A percentile compares a stretch with the other conserved stretches of the same genome.
These are phyloP conservation scores for Penicillium egyptiacum DNA, from an alignment of 495 filamentous ascomycete genomes.

Conservation along the genomic window DNA sequence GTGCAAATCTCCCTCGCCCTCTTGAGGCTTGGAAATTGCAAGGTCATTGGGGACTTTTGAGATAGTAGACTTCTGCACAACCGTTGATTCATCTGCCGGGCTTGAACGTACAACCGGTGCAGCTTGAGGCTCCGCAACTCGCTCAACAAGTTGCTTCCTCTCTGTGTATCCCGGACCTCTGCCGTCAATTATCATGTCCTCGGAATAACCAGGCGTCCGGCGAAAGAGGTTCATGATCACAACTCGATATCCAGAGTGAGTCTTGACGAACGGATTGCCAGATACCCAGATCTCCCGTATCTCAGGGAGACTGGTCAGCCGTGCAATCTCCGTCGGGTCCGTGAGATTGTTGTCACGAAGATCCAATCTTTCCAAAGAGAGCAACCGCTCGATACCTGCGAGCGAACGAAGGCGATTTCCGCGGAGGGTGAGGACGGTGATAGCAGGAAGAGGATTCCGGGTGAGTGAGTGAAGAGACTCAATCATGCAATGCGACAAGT, in stretches of 20 bases:
- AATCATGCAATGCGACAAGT: constrained; percentile 96
- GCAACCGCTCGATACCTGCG: constrained; percentile 84
- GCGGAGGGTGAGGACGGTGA: constrained; percentile 88
- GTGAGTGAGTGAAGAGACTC: constrained; percentile 87
- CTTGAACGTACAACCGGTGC: constrained; percentile 73
- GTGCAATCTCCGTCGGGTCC: constrained; percentile 86
- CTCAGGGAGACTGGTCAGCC: constrained; percentile 86
- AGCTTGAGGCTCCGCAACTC: constrained; percentile 67
- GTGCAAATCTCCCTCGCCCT: constrained; percentile 56
- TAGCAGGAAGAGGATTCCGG: constrained; percentile 85
- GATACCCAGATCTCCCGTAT: constrained; percentile 89
- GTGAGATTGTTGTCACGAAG: constrained; percentile 87
- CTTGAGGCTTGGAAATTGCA: constrained; percentile 39
- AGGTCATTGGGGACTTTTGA: constrained; percentile 14
- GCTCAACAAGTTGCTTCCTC: constrained; percentile 79
- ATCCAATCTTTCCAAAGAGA: constrained; percentile 86
- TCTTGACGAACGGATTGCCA: constrained; percentile 86
- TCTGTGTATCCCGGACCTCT: constrained; percentile 79
- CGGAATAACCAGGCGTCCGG: constrained; percentile 81
- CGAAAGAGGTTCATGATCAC: constrained; percentile 97
- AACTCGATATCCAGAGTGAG: constrained; percentile 79
- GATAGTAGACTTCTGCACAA: constrained; percentile 57
- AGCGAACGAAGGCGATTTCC: constrained; percentile 85
- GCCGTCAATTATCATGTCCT: constrained; percentile 87
- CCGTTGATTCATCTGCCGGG: constrained; percentile 55